Conservation (phyloP, 139 green algal genomes). For the Closterium sp. region DNA sequence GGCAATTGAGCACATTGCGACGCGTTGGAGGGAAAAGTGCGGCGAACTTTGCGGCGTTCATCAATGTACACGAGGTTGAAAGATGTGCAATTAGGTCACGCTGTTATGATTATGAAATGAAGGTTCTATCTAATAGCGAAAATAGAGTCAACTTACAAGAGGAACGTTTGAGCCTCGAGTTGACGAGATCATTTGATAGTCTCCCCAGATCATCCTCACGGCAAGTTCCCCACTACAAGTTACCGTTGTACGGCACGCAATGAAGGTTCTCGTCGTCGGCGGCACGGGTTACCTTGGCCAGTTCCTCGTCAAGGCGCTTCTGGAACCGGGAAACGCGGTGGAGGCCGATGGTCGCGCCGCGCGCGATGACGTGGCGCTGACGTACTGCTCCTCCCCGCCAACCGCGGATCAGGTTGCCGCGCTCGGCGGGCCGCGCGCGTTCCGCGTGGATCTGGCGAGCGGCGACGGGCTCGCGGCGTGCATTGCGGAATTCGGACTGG, state of each 20-base stretch:
- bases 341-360: neutral
- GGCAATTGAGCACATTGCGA: no score
- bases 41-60: no score
- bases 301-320: conserved; percentile 58
- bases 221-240: no score
- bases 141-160: no score
- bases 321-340: neutral
- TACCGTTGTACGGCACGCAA: neutral
- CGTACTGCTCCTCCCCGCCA: neutral
- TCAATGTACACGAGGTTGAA: no score
- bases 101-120: no score
- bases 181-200: no score
- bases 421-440: conserved; percentile 59
- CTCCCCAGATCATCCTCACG: no score
- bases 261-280: conserved; percentile 13
- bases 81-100: no score
- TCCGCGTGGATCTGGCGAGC: conserved; percentile 41
- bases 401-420: conserved; percentile 52
- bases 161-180: no score
- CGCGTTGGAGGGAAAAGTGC: no score
- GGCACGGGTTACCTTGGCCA: conserved; percentile 62
- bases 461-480: neutral
- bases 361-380: conserved; percentile 21
- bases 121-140: no score
- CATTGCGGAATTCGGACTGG: conserved; percentile 11